phyloP scores from a whole-genome alignment of 805 yeast genomes.

The Tetrapisispora namnaoensis region DNA sequence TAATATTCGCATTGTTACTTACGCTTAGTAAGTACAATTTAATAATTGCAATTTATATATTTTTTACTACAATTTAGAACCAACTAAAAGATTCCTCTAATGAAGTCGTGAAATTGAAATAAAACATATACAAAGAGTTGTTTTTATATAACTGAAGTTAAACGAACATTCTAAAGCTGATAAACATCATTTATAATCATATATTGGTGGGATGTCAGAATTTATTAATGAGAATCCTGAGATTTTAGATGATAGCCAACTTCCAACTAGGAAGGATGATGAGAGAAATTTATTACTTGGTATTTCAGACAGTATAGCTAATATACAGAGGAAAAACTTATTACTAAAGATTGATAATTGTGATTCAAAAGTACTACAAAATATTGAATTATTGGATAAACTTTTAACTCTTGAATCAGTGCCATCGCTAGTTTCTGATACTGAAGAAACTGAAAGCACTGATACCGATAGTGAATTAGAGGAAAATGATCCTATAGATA shows the following conservation, averaged over 20 bases:
- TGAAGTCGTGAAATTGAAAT: too few species aligned
- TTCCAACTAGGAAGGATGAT: conserved; percentile 55
- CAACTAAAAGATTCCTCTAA: not conserved
- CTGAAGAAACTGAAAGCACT: conserved; percentile 9
- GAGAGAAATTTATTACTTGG: conserved; percentile 13
- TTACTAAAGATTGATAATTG: conserved; percentile 22
- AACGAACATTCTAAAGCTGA: too few species aligned
- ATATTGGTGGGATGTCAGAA: conserved; percentile 48
- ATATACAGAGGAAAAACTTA: conserved; percentile 18
- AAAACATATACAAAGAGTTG: too few species aligned
- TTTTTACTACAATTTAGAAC: not conserved
- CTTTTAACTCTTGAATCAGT: conserved; percentile 15
- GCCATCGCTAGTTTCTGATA: conserved; percentile 20
- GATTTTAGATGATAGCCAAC: conserved; percentile 59
- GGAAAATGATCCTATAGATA: conserved; percentile 55
- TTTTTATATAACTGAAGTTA: too few species aligned
- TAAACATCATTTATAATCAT: too few species aligned
- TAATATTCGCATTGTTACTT: too few species aligned
- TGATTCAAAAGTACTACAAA: conserved; percentile 18
- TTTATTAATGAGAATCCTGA: conserved; percentile 89
- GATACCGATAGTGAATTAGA: conserved; percentile 20
- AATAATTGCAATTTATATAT: too few species aligned
- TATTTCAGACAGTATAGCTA: conserved; percentile 7
- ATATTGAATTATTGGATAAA: conserved; percentile 24
- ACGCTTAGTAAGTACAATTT: not conserved